Base-by-base conservation (phyloP, 306 rosid genomes). In the Lotus japonicus region DNA sequence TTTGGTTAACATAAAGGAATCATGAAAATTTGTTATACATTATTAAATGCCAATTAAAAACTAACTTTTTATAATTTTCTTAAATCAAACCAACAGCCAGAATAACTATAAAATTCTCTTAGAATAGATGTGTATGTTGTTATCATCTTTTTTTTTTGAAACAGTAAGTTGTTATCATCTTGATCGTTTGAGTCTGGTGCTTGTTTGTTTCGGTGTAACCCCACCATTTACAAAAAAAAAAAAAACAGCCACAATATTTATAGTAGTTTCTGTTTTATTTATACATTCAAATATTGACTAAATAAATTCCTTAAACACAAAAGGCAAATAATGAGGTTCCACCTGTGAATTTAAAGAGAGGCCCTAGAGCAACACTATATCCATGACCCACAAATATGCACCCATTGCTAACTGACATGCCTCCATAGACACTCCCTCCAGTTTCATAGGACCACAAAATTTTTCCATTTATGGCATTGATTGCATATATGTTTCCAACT, bases 371-470 rank as follows among this genome's bases (percentile, higher is more conserved):
- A 1, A 58, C 79, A 67, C 14, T 79, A 73, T 84, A 89, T n/a
- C 90, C 90, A 75, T 79, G 65, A 3, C 88, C 92, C 0, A 81
- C 44, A 49, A 77, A 87, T n/a, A 89, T 48, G 76, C 88, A 89
- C 8, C 87, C 92, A 1, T 83, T 48, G 19, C 79, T 81, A 53
- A 84, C 80, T 0, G 90, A 79, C 41, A 83, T 50, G 16, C 92
- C 96, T 13, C 92, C 86, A 49, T 81, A 86, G 6, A 84, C 63
- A 16, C 83, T 89, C 18, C 66, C 88, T 38, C 86, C 86, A 5
- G 83, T 87, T 11, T 83, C 59, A 63, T 81, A 54, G 0, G 81
- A 81, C 96, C 92, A 85, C 4, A 87, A 15, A 8, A 86, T 75
- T 2, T 61, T 67, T 11, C 96, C 87, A 1, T 41, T 83, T 38